phyloP scores from a whole-genome alignment of 2,329 filamentous ascomycete species.

The Gliomastix tumulicola region DNA sequence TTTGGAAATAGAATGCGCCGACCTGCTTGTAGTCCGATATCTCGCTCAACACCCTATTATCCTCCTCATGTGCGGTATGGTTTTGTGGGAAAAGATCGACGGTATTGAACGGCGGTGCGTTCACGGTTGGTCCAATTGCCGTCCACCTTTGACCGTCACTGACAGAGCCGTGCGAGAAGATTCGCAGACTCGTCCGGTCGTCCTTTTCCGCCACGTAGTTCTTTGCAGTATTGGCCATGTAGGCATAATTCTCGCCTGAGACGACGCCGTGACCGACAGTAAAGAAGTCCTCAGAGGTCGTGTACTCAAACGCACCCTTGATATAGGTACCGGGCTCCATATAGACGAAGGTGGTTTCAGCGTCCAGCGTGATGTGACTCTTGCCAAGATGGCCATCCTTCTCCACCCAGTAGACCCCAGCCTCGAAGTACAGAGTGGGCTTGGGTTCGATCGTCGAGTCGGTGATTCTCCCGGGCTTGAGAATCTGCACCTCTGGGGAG shows the following conservation, averaged over 20 bases:
- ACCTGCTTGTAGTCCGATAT: slow-evolving; percentile 24
- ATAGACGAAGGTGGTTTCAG: slow-evolving; percentile 12
- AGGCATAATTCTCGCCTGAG: slow-evolving; percentile 24
- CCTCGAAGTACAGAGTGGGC: slow-evolving; percentile 10
- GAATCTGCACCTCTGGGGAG: slow-evolving; percentile 8
- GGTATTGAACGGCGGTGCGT: slow-evolving; percentile 21
- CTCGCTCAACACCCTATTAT: slow-evolving; percentile 7
- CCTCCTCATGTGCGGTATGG: slow-evolving; percentile 5
- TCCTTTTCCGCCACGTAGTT: slow-evolving; percentile 14
- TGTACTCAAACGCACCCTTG: slow-evolving; percentile 23
- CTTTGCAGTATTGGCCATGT: slow-evolving; percentile 18
- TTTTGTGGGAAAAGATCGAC: slow-evolving; percentile 17
- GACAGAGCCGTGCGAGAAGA: slow-evolving; percentile 14
- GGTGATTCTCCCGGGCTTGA: slow-evolving; percentile 14
- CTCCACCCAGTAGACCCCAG: slow-evolving; percentile 17
- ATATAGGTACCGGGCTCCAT: slow-evolving; percentile 21
- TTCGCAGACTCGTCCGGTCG: slow-evolving; percentile 15
- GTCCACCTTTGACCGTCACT: slow-evolving; percentile 13
- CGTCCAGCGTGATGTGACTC: slow-evolving; percentile 7
- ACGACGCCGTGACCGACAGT: slow-evolving; percentile 22
- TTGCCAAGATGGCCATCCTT: slow-evolving; percentile 8
- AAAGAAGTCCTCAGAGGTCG: slow-evolving; percentile 11
- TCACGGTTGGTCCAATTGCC: slow-evolving; percentile 15
- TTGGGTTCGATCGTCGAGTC: slow-evolving; percentile 8
- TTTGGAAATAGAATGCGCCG: slow-evolving; percentile 22